Evolutionary conservation across 257 asterid species (phyloP), one percentile per base, ranked within the genome.

Genomic region (Coffea eugenioides): DNA sequence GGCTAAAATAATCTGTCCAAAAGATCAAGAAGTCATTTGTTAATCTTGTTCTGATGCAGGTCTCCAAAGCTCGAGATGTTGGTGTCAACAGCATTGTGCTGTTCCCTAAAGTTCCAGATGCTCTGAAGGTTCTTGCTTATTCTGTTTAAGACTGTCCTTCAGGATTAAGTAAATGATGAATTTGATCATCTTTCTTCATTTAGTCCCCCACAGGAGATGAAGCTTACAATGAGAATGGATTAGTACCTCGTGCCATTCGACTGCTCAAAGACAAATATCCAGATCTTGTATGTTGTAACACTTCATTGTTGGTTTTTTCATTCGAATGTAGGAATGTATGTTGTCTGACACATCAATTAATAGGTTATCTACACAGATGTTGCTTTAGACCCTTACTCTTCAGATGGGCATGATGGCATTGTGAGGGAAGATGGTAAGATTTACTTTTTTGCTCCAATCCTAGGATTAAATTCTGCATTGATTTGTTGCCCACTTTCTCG

Each of bases 351-450:
- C 39, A 51, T 76, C 69, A 66, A 59, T 81, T 27, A 74, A 80
- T 85, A 95, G 98, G 87, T 92, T 79, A 90, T 95, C 80, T 95
- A 93, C 80, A 95, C 99, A 16, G 98, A 95, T 83, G 97, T 95
- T 86, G 97, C 98, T 82, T 85, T 95, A 80, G 98, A 95, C 89
- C 98, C 98, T 69, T 93, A 95, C 87, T 93, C 98, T 69, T 95
- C 99, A 52, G 99, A 95, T 74, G 99, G 99, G 71, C 99, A 95
- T 83, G 99, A 95, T 82, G 99, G 99, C 71, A 95, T 95, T 62
- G 99, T 93, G 70, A 87, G 99, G 83, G 99, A 95, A 88, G 99
- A 95, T 82, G 99, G 99, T 95, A 89, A 83, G 81, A 80, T 66
- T 56, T 57, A 12, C 31, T 12, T 79, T 82, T 57, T 25, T 6